A percentile compares a stretch with the other conserved stretches of the same genome.
These are phyloP conservation scores for Linum tenue DNA, from an alignment of 345 rosid genomes.

Conservation along the genomic window DNA sequence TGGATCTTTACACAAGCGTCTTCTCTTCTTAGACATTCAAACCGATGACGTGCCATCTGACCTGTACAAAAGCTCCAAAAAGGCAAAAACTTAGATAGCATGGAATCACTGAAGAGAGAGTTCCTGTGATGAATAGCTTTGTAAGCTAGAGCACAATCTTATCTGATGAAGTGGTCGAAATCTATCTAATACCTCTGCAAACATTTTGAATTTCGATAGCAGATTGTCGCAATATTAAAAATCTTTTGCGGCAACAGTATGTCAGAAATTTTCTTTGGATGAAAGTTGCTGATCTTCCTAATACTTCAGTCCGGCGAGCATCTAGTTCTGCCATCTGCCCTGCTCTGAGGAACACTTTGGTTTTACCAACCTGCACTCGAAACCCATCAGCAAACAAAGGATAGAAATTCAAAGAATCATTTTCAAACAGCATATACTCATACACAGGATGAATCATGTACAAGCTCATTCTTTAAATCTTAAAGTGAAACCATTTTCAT, in stretches of 20 bases:
- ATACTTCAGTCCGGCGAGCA: constrained; percentile 9
- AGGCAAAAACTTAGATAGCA: background rate
- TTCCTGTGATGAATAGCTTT: background rate
- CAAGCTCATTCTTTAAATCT: background rate
- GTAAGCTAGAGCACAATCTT: background rate
- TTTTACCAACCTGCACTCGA: constrained; percentile 5
- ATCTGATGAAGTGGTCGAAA: background rate
- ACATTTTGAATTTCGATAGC: constrained; percentile 3
- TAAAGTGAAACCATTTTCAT: background rate
- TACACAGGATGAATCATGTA: background rate
- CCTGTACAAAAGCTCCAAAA: background rate
- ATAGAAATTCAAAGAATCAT: background rate
- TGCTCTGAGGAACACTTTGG: constrained; percentile 9
- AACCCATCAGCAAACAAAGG: background rate
- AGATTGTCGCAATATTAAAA: constrained; percentile 2
- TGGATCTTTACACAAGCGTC: constrained; percentile 7
- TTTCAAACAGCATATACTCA: background rate
- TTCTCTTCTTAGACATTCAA: constrained; percentile 6
- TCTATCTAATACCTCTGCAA: constrained; percentile 2
- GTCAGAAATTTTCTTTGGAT: constrained; percentile 8
- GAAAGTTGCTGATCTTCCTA: constrained; percentile 9
- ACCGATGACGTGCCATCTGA: background rate
- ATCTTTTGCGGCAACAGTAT: constrained; percentile 7
- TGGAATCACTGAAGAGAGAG: background rate
- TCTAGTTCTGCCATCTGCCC: constrained; percentile 11